Conservation (phyloP, 768 basidiomycete species). For the Kwoniella sp. region DNA sequence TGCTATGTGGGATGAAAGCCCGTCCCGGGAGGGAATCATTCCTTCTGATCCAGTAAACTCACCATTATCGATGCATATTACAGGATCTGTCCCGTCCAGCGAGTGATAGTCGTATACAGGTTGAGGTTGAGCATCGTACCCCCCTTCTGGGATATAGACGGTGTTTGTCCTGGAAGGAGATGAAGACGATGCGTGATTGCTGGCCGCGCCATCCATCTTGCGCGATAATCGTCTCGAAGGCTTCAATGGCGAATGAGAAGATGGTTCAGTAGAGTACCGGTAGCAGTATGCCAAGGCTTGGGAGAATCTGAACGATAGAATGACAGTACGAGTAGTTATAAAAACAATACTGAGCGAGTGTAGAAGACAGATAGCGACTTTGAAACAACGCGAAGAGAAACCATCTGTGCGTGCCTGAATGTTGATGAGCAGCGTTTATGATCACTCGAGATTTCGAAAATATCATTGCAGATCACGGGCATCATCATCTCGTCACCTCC, state of each 20-base stretch:
- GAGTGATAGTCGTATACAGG: constrained; percentile 35
- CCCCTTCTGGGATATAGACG: constrained; percentile 34
- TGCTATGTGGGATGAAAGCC: background rate
- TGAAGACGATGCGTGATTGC: constrained; percentile 25
- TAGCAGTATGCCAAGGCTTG: background rate
- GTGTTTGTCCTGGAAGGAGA: constrained; percentile 22
- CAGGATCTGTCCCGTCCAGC: constrained; percentile 31
- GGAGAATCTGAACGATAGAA: too few relatives aligned
- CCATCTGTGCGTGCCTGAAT: too few relatives aligned
- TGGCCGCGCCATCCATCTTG: constrained; percentile 12
- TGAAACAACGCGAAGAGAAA: too few relatives aligned
- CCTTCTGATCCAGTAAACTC: too few relatives aligned
- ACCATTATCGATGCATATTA: constrained; percentile 53
- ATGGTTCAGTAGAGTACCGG: background rate
- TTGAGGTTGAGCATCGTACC: constrained; percentile 28
- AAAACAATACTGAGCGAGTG: too few relatives aligned
- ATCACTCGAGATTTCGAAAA: too few relatives aligned
- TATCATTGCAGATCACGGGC: too few relatives aligned
- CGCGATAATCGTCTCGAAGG: background rate
- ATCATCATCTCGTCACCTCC: too few relatives aligned
- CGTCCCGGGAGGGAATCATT: background rate
- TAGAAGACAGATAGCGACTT: too few relatives aligned
- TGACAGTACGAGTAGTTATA: too few relatives aligned
- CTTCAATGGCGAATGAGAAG: background rate
- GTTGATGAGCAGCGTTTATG: too few relatives aligned